Percentiles rank a stretch among this genome's conserved stretches.
These are phyloP conservation scores for Claviceps quebecensis DNA, from an alignment of 2,329 filamentous ascomycete species.

Conservation along the genomic window DNA sequence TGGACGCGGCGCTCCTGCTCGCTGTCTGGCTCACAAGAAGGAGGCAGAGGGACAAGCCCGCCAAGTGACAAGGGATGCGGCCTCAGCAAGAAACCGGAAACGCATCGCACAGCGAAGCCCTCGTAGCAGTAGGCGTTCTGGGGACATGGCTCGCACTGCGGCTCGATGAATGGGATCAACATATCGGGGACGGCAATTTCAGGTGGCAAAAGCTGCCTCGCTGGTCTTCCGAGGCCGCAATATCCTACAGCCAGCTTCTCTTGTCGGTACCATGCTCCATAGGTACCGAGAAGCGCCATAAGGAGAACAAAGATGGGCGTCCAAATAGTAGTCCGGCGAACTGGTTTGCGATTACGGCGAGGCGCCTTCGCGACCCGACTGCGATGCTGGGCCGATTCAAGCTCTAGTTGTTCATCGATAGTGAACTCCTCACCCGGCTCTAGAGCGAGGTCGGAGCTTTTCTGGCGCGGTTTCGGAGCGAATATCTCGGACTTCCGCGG, in stretches of 20 bases:
- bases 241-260: conserved; percentile 96
- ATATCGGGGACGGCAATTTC: conserved; percentile 53
- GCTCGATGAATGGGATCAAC: conserved; percentile 54
- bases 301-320: conserved; percentile 60
- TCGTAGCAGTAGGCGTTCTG: conserved; percentile 78
- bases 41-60: conserved; percentile 70
- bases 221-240: conserved; percentile 66
- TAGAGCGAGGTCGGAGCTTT: conserved; percentile 25
- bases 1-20: conserved; percentile 81
- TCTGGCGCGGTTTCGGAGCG: conserved; percentile 20
- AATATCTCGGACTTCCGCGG: conserved; percentile 47
- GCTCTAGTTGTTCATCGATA: conserved; percentile 71
- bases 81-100: conserved; percentile 73
- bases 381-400: conserved; percentile 51
- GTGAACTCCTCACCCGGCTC: conserved; percentile 87
- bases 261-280: conserved; percentile 75
- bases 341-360: conserved; percentile 24
- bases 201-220: conserved; percentile 33
- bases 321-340: conserved; percentile 34
- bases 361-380: conserved; percentile 33
- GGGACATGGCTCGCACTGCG: conserved; percentile 81
- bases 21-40: conserved; percentile 88
- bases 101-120: conserved; percentile 65
- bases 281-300: conserved; percentile 53
- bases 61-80: conserved; percentile 71